Percentiles rank a stretch among this genome's conserved stretches.
phyloP scores from a whole-genome alignment of 1,139 yeast species.

The Blastobotrys illinoisensis region DNA sequence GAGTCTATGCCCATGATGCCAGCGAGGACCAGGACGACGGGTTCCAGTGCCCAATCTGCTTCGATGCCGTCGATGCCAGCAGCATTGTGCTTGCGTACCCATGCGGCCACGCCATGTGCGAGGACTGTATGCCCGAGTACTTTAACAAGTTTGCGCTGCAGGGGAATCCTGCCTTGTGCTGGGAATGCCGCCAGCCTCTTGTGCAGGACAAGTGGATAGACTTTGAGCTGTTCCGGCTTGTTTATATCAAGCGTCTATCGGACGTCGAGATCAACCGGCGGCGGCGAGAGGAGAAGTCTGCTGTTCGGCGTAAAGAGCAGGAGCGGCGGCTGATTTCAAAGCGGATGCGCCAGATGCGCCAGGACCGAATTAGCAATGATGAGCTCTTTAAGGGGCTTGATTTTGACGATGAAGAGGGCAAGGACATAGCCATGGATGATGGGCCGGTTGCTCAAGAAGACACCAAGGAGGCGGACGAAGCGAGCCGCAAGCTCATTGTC shows the following conservation, averaged over 20 bases:
- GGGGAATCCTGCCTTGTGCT: constrained; percentile 19
- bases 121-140: constrained; percentile 26
- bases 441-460: constrained; percentile 7
- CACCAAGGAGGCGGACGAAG: constrained; percentile 3
- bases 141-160: constrained; percentile 12
- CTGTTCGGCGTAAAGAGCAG: background rate
- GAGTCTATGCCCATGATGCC: background rate
- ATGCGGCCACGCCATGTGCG: constrained; percentile 33
- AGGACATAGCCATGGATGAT: constrained; percentile 9
- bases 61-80: constrained; percentile 50
- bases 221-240: constrained; percentile 25
- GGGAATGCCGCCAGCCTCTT: constrained; percentile 8
- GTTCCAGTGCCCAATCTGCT: constrained; percentile 64
- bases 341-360: constrained; percentile 2
- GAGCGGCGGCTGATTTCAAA: constrained; percentile 3
- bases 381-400: constrained; percentile 7
- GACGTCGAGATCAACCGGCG: constrained; percentile 18
- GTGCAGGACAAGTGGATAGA: constrained; percentile 20
- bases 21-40: constrained; percentile 24
- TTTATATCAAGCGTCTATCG: constrained; percentile 19
- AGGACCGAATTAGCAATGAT: background rate
- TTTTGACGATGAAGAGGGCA: constrained; percentile 8
- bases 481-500: constrained; percentile 15
- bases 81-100: constrained; percentile 33
- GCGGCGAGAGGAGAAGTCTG: constrained; percentile 13